phyloP scores from a whole-genome alignment of 352 stramenopile genomes.

The Pythium guiyangense region DNA sequence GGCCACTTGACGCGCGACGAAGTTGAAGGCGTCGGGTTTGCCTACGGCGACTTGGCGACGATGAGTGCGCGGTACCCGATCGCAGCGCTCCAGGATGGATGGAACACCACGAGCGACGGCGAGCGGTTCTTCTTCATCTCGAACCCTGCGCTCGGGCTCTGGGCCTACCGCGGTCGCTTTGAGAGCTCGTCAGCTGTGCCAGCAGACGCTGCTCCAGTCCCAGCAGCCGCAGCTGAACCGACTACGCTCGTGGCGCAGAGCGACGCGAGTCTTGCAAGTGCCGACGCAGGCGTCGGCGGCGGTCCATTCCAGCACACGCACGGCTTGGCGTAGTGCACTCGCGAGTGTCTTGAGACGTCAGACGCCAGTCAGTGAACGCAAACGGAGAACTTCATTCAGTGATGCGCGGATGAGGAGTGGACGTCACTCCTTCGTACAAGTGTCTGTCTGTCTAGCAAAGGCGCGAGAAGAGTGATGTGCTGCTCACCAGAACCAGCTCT shows the following conservation, averaged over 20 bases:
- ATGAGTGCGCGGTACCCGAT: conserved; percentile 87
- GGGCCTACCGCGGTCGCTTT: conserved; percentile 88
- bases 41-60: conserved; percentile 82
- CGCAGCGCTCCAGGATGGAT: conserved; percentile 87
- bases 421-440: too few relatives aligned
- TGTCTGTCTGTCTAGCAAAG: too few relatives aligned
- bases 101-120: conserved; percentile 77
- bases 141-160: conserved; percentile 95
- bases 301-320: conserved; percentile 54
- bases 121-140: conserved; percentile 96
- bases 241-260: conserved; percentile 27
- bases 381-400: too few relatives aligned
- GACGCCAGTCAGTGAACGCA: too few relatives aligned
- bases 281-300: conserved; percentile 69
- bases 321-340: neutral
- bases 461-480: too few relatives aligned
- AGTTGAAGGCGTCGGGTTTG: conserved; percentile 92
- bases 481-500: conserved; percentile 18
- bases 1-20: conserved; percentile 91
- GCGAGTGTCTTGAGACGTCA: too few relatives aligned
- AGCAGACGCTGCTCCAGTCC: neutral
- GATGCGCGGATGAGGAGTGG: too few relatives aligned
- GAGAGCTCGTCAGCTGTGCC: conserved; percentile 36
- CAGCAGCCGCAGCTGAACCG: neutral
- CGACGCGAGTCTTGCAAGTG: conserved; percentile 45